Percentiles rank a stretch among this genome's conserved stretches.
Conservation (phyloP, 176 grass and related monocot species). For the Phoenix roebelenii region DNA sequence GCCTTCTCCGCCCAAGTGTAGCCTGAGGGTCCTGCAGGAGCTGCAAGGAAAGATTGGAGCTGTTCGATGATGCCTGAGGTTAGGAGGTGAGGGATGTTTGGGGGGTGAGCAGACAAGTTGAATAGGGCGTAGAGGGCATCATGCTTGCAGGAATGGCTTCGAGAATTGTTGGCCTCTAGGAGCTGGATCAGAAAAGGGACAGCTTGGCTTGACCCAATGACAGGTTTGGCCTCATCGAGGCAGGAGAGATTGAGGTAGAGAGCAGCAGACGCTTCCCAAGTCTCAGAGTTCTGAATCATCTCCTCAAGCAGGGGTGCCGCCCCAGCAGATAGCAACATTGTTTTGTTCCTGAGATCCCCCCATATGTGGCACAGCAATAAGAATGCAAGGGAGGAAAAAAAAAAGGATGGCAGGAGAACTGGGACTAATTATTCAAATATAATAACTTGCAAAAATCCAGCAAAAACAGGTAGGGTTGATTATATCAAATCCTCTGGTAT, state of each 20-base stretch:
- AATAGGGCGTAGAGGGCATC: constrained; percentile 52
- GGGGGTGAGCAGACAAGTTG: constrained; percentile 53
- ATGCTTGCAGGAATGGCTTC: constrained; percentile 29
- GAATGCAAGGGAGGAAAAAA: no score
- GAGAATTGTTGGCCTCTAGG: constrained; percentile 12
- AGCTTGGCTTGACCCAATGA: constrained; percentile 39
- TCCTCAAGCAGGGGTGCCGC: constrained; percentile 53
- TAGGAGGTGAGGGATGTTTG: constrained; percentile 42
- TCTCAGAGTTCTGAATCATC: constrained; percentile 47
- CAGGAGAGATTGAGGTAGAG: constrained; percentile 82
- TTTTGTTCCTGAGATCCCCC: constrained; percentile 57
- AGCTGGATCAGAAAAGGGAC: constrained; percentile 33
- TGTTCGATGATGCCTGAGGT: constrained; percentile 30
- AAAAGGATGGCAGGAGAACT: no score
- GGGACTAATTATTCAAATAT: no score
- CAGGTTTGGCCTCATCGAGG: constrained; percentile 43
- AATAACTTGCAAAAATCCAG: no score
- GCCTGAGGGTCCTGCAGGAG: background rate
- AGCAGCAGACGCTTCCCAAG: constrained; percentile 46
- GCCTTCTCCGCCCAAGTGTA: constrained; percentile 48
- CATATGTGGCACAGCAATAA: no score
- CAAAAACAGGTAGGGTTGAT: no score
- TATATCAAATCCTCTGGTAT: no score
- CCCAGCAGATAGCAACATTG: constrained; percentile 37
- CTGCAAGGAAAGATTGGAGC: constrained; percentile 30